Evolutionary conservation across 805 yeast species (phyloP).

Genomic region (Naumovozyma dairenensis): DNA sequence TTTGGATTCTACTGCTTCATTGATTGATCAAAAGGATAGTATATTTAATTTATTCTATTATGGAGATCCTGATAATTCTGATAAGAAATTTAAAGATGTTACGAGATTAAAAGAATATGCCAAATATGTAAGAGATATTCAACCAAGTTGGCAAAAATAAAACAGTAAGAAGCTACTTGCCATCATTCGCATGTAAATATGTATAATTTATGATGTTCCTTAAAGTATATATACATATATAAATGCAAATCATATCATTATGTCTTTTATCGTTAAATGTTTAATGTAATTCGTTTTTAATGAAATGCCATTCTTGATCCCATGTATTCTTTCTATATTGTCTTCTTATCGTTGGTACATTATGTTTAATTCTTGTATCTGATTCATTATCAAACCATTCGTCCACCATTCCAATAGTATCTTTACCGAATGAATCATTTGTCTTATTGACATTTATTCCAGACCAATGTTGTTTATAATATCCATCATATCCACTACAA

Average conservation of each 20-base stretch:
- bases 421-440: constrained; percentile 5
- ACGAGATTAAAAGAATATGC: constrained; percentile 20
- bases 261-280: too few relatives aligned
- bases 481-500: constrained; percentile 25
- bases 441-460: constrained; percentile 14
- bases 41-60: constrained; percentile 34
- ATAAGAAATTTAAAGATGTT: constrained; percentile 5
- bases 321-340: constrained; percentile 19
- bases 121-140: constrained; percentile 26
- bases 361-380: constrained; percentile 25
- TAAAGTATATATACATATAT: too few relatives aligned
- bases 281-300: constrained; percentile 8
- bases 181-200: too few relatives aligned
- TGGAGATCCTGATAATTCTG: constrained; percentile 25
- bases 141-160: constrained; percentile 27
- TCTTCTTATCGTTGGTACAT: constrained; percentile 25
- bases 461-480: constrained; percentile 27
- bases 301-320: constrained; percentile 24
- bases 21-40: constrained; percentile 21
- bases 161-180: neutral
- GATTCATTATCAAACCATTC: constrained; percentile 23
- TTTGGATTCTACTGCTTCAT: constrained; percentile 5
- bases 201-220: too few relatives aligned
- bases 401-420: constrained; percentile 19
- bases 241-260: too few relatives aligned